Base-by-base conservation (phyloP, 352 stramenopile genomes). In the Peronospora farinosa region DNA sequence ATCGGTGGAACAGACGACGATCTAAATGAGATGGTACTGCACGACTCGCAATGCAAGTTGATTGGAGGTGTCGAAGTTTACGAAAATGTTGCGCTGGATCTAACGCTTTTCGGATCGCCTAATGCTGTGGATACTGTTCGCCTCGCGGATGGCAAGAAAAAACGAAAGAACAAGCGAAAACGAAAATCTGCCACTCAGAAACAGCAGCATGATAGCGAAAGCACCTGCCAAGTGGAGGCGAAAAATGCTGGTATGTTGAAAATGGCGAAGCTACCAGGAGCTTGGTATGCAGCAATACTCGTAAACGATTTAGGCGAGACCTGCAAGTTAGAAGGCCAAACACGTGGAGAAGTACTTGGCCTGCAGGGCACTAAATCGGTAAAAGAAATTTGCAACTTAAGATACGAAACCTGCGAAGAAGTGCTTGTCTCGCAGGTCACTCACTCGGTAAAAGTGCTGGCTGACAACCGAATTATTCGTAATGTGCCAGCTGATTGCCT, bases 1-100 rank as follows among this genome's bases (percentile, higher is more conserved):
- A 45, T 83, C n/a, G 72, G 59, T 36, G 56, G 39, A 19, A 38
- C 42, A 5, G 48, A 66, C 0, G 65, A 79, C 17, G 76, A 88
- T 9, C 23, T 75, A 7, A 28, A 63, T 13, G 82, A 93, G 43
- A 66, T 84, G 47, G 72, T 90, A 28, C 58, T 93, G 19, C 82
- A 93, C 47, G 82, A 93, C 41, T 81, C 76, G 5, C 75, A 87
- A 50, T 91, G 73, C 60, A 86, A 83, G 37, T 50, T 91, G 4
- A 52, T 69, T 5, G 58, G 42, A 30, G 60, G 44, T 4, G 58
- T 90, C 8, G 60, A 74, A 2, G 76, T 89, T 7, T 85, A 76
- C 40, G 54, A 72, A 12, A 42, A 69, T 0, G 31, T 86, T 33
- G 39, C 58, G 5, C 25, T 90, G 7, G 58, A 88, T 39, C 54